Conservation (phyloP, 148 eudicot genomes). For the Dianthus caryophyllus region DNA sequence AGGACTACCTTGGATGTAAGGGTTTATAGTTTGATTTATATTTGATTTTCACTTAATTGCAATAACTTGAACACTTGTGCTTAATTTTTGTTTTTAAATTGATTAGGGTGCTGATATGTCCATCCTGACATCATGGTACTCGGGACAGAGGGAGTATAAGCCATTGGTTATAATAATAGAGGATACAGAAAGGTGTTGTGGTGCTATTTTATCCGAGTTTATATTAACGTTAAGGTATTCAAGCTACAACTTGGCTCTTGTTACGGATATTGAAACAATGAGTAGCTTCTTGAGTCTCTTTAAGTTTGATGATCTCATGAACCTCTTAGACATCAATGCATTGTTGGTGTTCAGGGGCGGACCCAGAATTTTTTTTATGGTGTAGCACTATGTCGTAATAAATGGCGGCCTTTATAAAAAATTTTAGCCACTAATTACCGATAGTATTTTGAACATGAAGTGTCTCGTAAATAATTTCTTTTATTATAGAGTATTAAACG, state of each 20-base stretch:
- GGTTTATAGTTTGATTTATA: neutral
- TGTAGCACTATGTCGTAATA: no score
- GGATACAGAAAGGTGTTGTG: conserved; percentile 82
- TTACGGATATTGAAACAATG: conserved; percentile 6
- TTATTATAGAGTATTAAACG: no score
- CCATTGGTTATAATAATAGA: conserved; percentile 84
- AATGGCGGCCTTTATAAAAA: no score
- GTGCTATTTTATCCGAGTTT: conserved; percentile 69
- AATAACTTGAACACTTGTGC: neutral
- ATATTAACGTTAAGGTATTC: conserved; percentile 75
- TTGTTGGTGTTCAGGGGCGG: no score
- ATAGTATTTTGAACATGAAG: no score
- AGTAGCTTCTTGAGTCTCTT: neutral
- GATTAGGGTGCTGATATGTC: conserved; percentile 81
- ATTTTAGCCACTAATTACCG: no score
- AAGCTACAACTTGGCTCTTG: conserved; percentile 12
- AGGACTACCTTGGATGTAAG: conserved; percentile 61
- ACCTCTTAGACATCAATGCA: neutral
- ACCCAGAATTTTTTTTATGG: no score
- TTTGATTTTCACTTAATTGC: no score
- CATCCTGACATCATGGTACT: conserved; percentile 75
- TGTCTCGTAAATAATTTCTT: no score
- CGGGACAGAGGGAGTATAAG: conserved; percentile 43
- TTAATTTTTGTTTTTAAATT: conserved; percentile 17
- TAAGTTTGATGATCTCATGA: neutral